Evolutionary conservation across 352 stramenopile species (phyloP), one percentile per base, ranked within the genome.

Genomic region (Globisporangium parvum): DNA sequence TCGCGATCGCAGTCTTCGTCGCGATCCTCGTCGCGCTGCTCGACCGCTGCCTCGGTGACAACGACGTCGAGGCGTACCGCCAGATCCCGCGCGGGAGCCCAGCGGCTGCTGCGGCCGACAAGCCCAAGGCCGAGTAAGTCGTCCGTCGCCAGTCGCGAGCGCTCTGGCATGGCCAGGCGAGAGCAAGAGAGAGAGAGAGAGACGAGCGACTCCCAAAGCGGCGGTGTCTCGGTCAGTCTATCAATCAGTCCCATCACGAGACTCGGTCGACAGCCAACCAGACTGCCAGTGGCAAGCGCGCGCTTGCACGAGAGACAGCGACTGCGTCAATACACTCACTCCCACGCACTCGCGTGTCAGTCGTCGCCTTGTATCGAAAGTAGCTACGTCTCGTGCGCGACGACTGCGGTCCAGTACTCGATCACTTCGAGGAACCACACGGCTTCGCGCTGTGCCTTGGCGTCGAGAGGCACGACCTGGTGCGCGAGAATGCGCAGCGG

Each of bases 371-470:
- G n/a, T n/a, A n/a, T n/a, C n/a, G n/a, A n/a, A n/a, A n/a, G n/a
- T n/a, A n/a, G 28, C 28, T 33, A 37, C 31, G 47, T n/a, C 15
- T 51, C 44, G 17, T 49, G 58, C 26, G 26, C 44, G 15, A 80
- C 69, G 24, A 85, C 65, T 6, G 68, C 69, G 3, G 57, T 72
- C 79, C 79, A 88, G 58, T 88, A 90, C 59, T 90, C 79, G 48
- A 84, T 69, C 44, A 90, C 79, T 57, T 90, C 79, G 4, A 88
- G 63, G 52, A 80, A 82, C 79, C 79, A 90, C 49, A 83, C 65
- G 2, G 75, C n/a, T 51, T 90, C 79, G 21, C 79, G 71, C 51
- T 86, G 76, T 45, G 67, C 28, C 47, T 87, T 87, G 46, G 60
- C 58, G 45, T 77, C 67, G 11, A 90, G 66, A 8, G 67, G 69